Conservation (phyloP, 495 filamentous ascomycete species). For the Achaetomiella virescens region DNA sequence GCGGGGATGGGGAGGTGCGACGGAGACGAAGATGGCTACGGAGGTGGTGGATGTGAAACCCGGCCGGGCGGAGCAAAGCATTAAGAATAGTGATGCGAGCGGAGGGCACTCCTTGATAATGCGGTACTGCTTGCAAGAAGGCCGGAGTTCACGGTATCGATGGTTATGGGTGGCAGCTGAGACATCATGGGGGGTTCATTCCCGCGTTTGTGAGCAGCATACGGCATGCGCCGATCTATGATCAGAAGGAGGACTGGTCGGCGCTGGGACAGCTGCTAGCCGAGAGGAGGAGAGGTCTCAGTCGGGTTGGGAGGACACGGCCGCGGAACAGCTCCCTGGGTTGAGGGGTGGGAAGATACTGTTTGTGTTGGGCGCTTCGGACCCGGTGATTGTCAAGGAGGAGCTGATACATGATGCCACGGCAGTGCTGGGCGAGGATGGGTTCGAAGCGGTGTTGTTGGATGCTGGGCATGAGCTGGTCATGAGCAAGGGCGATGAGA, state of each 20-base stretch:
- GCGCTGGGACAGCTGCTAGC: slow-evolving; percentile 47
- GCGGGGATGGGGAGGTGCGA: slow-evolving; percentile 3
- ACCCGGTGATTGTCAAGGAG: slow-evolving; percentile 47
- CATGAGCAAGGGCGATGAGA: slow-evolving; percentile 33
- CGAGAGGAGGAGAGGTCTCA: slow-evolving; percentile 25
- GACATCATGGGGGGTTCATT: slow-evolving; percentile 49
- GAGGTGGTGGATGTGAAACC: slow-evolving; percentile 19
- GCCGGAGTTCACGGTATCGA: slow-evolving; percentile 35
- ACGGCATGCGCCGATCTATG: slow-evolving; percentile 48
- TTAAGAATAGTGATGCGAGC: slow-evolving; percentile 29
- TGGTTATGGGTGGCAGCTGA: slow-evolving; percentile 52
- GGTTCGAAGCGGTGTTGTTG: slow-evolving; percentile 41
- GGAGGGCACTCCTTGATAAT: slow-evolving; percentile 35
- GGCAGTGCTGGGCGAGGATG: slow-evolving; percentile 36
- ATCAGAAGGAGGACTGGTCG: slow-evolving; percentile 53
- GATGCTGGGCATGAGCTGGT: slow-evolving; percentile 49
- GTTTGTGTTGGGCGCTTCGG: slow-evolving; percentile 46
- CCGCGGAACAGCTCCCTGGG: slow-evolving; percentile 20
- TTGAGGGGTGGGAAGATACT: slow-evolving; percentile 45
- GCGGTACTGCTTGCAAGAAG: slow-evolving; percentile 35
- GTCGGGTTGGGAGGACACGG: slow-evolving; percentile 5
- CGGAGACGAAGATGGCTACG: slow-evolving; percentile 24
- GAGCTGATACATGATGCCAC: slow-evolving; percentile 48
- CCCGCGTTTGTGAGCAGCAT: slow-evolving; percentile 51
- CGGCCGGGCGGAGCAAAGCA: slow-evolving; percentile 15